A percentile compares a stretch with the other conserved stretches of the same genome.
Evolutionary conservation across 768 basidiomycete genomes (phyloP).

Genomic region (Mycena albidolilacea): DNA sequence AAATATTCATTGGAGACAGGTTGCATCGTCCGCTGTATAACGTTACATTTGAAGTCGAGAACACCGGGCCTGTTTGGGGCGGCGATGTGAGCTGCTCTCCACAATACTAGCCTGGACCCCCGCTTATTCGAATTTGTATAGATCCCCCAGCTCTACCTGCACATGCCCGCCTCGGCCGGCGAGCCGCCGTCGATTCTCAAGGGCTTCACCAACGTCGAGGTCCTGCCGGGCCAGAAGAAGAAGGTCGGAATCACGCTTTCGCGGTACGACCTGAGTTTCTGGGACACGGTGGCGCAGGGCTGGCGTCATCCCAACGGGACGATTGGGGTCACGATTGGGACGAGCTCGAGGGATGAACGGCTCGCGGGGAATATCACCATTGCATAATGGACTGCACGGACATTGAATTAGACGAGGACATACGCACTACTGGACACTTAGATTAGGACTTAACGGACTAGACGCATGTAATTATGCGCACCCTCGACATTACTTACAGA

Average conservation of each 20-base stretch:
- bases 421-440: background rate
- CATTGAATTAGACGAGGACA: background rate
- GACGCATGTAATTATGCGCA: background rate
- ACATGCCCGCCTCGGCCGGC: slow-evolving; percentile 71
- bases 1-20: slow-evolving; percentile 49
- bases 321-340: slow-evolving; percentile 75
- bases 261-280: slow-evolving; percentile 80
- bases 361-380: slow-evolving; percentile 59
- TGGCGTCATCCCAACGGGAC: slow-evolving; percentile 80
- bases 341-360: slow-evolving; percentile 76
- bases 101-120: background rate
- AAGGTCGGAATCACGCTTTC: slow-evolving; percentile 72
- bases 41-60: slow-evolving; percentile 76
- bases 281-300: slow-evolving; percentile 82
- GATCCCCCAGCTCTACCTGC: slow-evolving; percentile 84
- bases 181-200: slow-evolving; percentile 82
- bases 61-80: slow-evolving; percentile 75
- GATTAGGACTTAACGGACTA: slow-evolving; percentile 5
- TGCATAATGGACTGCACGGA: slow-evolving; percentile 10
- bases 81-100: slow-evolving; percentile 65
- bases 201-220: slow-evolving; percentile 75
- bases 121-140: slow-evolving; percentile 43
- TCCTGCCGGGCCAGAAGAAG: slow-evolving; percentile 62
- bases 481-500: too few relatives aligned
- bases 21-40: slow-evolving; percentile 76